Percentiles rank a stretch among this genome's conserved stretches.
Conservation (phyloP, 352 stramenopile species). For the Phytophthora ramorum region DNA sequence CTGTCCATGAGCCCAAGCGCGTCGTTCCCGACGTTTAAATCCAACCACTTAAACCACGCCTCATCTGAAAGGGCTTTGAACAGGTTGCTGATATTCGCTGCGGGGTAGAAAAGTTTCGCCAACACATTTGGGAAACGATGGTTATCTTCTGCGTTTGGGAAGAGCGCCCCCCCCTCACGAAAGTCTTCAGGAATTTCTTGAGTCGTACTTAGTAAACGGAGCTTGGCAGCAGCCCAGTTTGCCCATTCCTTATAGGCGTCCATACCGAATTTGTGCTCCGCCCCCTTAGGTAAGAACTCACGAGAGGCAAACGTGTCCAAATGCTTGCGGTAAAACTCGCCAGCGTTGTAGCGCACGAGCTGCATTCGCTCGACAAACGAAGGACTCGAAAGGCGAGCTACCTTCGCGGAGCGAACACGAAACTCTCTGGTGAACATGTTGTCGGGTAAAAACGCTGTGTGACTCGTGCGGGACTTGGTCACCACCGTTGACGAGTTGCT, state of each 20-base stretch:
- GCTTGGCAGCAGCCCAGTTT: conserved; percentile 54
- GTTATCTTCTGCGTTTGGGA: conserved; percentile 58
- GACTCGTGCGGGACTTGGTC: conserved; percentile 71
- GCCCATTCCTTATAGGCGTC: conserved; percentile 76
- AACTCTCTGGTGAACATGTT: conserved; percentile 76
- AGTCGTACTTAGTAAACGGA: conserved; percentile 44
- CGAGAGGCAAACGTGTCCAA: conserved; percentile 80
- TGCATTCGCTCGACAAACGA: conserved; percentile 74
- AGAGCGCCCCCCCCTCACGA: conserved; percentile 58
- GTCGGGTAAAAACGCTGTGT: conserved; percentile 82
- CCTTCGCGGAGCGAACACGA: conserved; percentile 54
- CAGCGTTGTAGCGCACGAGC: conserved; percentile 75
- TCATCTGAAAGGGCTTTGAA: conserved; percentile 65
- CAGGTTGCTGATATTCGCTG: conserved; percentile 55
- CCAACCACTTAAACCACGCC: conserved; percentile 69
- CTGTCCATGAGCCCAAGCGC: conserved; percentile 45
- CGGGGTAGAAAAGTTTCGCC: conserved; percentile 59
- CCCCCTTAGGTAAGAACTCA: conserved; percentile 64
- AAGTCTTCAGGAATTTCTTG: conserved; percentile 57
- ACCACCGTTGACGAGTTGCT: conserved; percentile 71
- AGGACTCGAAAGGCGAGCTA: conserved; percentile 69
- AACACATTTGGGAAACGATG: conserved; percentile 69
- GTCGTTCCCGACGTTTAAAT: conserved; percentile 66
- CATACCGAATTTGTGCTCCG: conserved; percentile 39
- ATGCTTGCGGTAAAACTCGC: conserved; percentile 85